Percentiles rank a stretch among this genome's conserved stretches.
Evolutionary conservation across 2,329 filamentous ascomycete species (phyloP).

Genomic region (Claviceps capensis): DNA sequence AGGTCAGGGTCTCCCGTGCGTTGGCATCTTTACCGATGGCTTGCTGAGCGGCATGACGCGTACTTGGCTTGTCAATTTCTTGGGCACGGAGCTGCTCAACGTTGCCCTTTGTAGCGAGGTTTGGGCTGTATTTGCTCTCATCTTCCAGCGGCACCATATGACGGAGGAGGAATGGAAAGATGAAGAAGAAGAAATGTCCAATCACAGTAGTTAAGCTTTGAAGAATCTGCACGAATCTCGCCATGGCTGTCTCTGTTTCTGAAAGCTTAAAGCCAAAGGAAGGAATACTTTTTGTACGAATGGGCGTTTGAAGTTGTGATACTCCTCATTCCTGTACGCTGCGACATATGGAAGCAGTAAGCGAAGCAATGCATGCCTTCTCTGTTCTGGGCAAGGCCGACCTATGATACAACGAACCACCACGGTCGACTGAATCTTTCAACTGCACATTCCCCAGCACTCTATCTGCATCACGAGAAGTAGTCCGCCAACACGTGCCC

Average conservation of each 20-base stretch:
- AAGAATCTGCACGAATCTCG: neutral
- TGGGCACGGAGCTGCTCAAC: constrained; percentile 32
- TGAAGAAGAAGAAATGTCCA: constrained; percentile 11
- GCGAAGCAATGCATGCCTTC: too few relatives aligned
- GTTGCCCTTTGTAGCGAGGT: constrained; percentile 29
- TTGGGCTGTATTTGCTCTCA: constrained; percentile 28
- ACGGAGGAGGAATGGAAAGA: constrained; percentile 31
- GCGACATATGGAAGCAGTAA: too few relatives aligned
- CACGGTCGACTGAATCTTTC: too few relatives aligned
- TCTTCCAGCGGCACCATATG: constrained; percentile 26
- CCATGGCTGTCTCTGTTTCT: neutral
- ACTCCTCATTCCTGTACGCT: too few relatives aligned
- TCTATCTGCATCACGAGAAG: too few relatives aligned
- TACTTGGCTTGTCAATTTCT: constrained; percentile 29
- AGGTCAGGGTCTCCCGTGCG: constrained; percentile 23
- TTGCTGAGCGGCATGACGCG: constrained; percentile 24
- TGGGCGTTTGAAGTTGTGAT: too few relatives aligned
- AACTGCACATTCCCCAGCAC: too few relatives aligned
- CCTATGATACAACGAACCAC: too few relatives aligned
- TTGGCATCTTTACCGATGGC: constrained; percentile 25
- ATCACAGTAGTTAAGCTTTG: neutral
- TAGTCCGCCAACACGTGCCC: too few relatives aligned
- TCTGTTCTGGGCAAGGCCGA: too few relatives aligned
- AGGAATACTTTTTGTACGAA: too few relatives aligned
- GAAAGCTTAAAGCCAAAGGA: too few relatives aligned